These are phyloP conservation scores for Lachancea thermotolerans DNA, from an alignment of 805 yeast genomes.

Conservation along the genomic window DNA sequence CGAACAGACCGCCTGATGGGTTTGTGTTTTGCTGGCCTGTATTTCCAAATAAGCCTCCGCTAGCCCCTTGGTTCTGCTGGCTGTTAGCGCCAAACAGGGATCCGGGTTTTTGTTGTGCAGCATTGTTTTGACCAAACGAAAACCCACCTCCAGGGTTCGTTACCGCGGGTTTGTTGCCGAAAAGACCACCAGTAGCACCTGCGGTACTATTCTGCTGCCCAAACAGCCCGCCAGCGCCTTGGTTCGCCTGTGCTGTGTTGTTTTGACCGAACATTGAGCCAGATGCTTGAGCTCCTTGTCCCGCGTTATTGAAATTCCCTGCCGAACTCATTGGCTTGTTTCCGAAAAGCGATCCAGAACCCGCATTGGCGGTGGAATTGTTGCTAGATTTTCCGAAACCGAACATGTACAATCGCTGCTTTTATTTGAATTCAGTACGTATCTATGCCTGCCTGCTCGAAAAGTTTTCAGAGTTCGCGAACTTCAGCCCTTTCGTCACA, in stretches of 20 bases:
- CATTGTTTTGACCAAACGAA: constrained; percentile 14
- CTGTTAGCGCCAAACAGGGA: constrained; percentile 5
- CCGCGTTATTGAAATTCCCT: constrained; percentile 18
- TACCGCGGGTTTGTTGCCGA: constrained; percentile 28
- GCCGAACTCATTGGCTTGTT: constrained; percentile 14
- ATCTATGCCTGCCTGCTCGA: not conserved
- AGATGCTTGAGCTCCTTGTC: constrained; percentile 15
- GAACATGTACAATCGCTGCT: constrained; percentile 11
- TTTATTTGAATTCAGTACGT: not conserved
- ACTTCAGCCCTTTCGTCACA: not conserved
- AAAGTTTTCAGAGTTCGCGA: constrained; percentile 3
- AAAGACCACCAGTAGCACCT: constrained; percentile 28
- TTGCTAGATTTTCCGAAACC: constrained; percentile 23
- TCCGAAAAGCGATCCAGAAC: constrained; percentile 29
- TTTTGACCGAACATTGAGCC: constrained; percentile 19
- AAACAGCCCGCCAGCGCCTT: constrained; percentile 19
- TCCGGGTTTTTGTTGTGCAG: too few species aligned
- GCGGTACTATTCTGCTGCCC: constrained; percentile 10
- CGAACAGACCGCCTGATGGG: constrained; percentile 34
- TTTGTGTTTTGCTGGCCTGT: constrained; percentile 13
- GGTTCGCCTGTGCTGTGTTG: constrained; percentile 10
- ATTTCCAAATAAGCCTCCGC: constrained; percentile 10
- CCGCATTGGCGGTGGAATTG: constrained; percentile 12
- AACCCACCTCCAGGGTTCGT: constrained; percentile 10
- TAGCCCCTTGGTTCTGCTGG: constrained; percentile 1